Conservation (phyloP, 768 basidiomycete species). For the Pulveroboletus sp. region DNA sequence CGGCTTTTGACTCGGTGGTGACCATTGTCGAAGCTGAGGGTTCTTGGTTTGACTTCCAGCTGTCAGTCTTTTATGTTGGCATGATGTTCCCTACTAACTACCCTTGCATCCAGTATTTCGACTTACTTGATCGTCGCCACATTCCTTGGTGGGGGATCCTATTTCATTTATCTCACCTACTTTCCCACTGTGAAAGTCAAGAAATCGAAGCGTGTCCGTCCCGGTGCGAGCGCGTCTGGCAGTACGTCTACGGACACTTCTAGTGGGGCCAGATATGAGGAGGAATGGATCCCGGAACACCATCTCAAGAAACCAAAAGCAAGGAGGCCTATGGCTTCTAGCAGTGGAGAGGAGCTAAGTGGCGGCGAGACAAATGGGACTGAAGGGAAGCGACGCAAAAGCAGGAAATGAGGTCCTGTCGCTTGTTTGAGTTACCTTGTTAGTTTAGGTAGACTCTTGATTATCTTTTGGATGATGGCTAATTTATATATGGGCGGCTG, state of each 20-base stretch:
- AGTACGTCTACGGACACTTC: conserved; percentile 57
- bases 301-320: conserved; percentile 67
- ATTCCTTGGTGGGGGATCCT: conserved; percentile 58
- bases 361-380: conserved; percentile 60
- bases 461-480: conserved; percentile 1
- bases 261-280: conserved; percentile 66
- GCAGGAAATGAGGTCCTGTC: conserved; percentile 41
- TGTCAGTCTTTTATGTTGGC: conserved; percentile 46
- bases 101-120: conserved; percentile 38
- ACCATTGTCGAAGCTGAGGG: conserved; percentile 75
- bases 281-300: conserved; percentile 92
- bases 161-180: conserved; percentile 62
- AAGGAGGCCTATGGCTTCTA: conserved; percentile 42
- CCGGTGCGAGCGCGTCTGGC: conserved; percentile 50
- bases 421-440: background rate
- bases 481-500: conserved; percentile 6
- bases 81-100: conserved; percentile 1
- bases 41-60: conserved; percentile 74
- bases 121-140: conserved; percentile 68
- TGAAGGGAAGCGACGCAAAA: conserved; percentile 45
- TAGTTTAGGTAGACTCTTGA: conserved; percentile 1
- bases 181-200: conserved; percentile 58
- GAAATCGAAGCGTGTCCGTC: conserved; percentile 39
- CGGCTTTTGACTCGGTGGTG: conserved; percentile 71
- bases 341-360: conserved; percentile 64